phyloP scores from a whole-genome alignment of 257 asterid species.

The Anisodus acutangulus region DNA sequence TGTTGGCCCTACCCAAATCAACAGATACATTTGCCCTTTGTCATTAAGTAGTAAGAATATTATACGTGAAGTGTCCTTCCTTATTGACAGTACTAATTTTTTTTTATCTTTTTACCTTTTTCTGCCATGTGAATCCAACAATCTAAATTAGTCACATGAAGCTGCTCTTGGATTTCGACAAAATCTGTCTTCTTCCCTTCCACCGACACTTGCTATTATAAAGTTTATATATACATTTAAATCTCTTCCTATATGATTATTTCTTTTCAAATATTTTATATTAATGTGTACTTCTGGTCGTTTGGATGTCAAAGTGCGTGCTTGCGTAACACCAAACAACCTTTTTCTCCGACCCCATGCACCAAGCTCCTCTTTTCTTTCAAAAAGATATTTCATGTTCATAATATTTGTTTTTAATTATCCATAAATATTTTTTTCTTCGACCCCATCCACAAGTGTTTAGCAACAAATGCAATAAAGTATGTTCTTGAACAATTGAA shows the following conservation, averaged over 20 bases:
- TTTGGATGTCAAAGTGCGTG: background rate
- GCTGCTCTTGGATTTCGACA: background rate
- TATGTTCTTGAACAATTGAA: too few species aligned
- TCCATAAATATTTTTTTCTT: background rate
- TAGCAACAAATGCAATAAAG: too few species aligned
- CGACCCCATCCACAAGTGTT: too few species aligned
- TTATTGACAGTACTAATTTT: too few species aligned
- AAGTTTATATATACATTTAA: background rate
- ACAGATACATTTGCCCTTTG: too few species aligned
- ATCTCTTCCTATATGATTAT: background rate
- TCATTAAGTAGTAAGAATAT: too few species aligned
- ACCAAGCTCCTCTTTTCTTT: background rate
- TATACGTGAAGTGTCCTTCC: too few species aligned
- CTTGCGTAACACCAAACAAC: background rate
- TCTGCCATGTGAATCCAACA: constrained; percentile 20
- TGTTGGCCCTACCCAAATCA: too few species aligned
- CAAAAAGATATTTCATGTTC: background rate
- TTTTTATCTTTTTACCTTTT: background rate
- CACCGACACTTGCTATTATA: constrained; percentile 17
- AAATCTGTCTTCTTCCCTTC: background rate
- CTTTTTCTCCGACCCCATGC: background rate
- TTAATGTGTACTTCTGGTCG: background rate
- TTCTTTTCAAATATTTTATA: background rate
- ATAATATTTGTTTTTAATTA: background rate
- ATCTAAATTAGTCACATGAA: background rate